Evolutionary conservation across 768 basidiomycete genomes (phyloP).

Genomic region (Suillus clintonianus): DNA sequence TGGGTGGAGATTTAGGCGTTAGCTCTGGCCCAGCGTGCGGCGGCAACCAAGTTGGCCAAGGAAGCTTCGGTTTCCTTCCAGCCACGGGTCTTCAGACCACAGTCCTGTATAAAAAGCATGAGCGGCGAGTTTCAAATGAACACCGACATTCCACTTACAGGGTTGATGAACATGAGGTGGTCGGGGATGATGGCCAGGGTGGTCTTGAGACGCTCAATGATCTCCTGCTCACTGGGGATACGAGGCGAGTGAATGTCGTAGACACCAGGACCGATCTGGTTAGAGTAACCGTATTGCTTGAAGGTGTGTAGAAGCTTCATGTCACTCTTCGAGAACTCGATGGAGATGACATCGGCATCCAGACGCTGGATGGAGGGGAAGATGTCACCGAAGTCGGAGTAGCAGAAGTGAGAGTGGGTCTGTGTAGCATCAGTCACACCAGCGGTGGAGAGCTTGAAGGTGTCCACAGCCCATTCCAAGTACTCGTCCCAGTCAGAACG

Average conservation of each 20-base stretch:
- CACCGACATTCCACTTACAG: slow-evolving; percentile 42
- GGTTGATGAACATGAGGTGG: slow-evolving; percentile 89
- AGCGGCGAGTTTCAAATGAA: neutral
- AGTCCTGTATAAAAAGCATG: slow-evolving; percentile 56
- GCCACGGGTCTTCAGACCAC: slow-evolving; percentile 97
- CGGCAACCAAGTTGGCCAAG: slow-evolving; percentile 82
- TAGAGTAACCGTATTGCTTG: slow-evolving; percentile 93
- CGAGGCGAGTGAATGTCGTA: slow-evolving; percentile 99
- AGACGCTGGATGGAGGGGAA: slow-evolving; percentile 96
- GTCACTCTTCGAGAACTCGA: slow-evolving; percentile 98
- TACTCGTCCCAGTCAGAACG: slow-evolving; percentile 95
- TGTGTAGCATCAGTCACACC: slow-evolving; percentile 93
- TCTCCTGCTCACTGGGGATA: slow-evolving; percentile 91
- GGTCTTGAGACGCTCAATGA: slow-evolving; percentile 85
- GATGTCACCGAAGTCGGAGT: slow-evolving; percentile 98
- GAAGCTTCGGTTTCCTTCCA: slow-evolving; percentile 98
- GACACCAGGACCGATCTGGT: slow-evolving; percentile 97
- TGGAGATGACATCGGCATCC: slow-evolving; percentile 98
- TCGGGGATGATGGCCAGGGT: slow-evolving; percentile 83
- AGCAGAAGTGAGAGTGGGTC: slow-evolving; percentile 99
- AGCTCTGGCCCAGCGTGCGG: slow-evolving; percentile 91
- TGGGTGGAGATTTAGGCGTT: slow-evolving; percentile 57
- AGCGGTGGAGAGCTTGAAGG: slow-evolving; percentile 96
- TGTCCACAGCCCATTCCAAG: slow-evolving; percentile 98
- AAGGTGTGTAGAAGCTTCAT: slow-evolving; percentile 96